Evolutionary conservation across 352 stramenopile genomes (phyloP), one percentile per base, ranked within the genome.

Genomic region (Pythium rhizo-oryzae): DNA sequence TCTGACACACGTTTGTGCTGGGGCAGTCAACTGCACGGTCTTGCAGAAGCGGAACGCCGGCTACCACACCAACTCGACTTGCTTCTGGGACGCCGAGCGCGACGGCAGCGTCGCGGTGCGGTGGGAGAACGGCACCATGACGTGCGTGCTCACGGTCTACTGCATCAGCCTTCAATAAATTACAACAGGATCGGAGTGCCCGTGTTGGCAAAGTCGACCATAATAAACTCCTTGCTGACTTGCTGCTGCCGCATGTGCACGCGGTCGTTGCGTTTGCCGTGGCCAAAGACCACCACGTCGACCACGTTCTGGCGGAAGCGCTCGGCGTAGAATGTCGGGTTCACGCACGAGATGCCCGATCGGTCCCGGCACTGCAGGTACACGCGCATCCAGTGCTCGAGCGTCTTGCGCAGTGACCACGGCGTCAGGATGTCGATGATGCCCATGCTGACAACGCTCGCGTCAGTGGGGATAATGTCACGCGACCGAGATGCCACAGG

Each of bases 371-470:
- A 94, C 67, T 94, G 81, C 24, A 96, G 57, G 33, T 87, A 89
- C 21, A 95, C 82, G 8, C 88, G 86, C 25, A 96, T 69, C 85
- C 85, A 96, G 56, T 90, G 84, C 75, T 99, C 96, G 15, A 97
- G 56, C 37, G 88, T 92, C 70, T 99, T 99, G 41, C 94, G 87
- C 12, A 96, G 79, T 25, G 92, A 98, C 90, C 97, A 99, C 24
- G 96, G 94, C 25, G 97, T 97, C 55, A 99, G 77, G 79, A 99
- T 98, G 77, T 99, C 96, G 77, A 99, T 99, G 60, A 99, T 98
- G 18, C 96, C 96, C 89, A 99, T 98, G 70, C 97, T 99, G 59
- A 95, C 88, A 24, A 96, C 88, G 21, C 80, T 91, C 1, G 85
- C 86, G 43, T 93, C 85, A 4, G 74, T 77, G 33, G 81, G 81